phyloP scores from a whole-genome alignment of 2,329 filamentous ascomycete genomes.

The Pyrenochaeta sp. region DNA sequence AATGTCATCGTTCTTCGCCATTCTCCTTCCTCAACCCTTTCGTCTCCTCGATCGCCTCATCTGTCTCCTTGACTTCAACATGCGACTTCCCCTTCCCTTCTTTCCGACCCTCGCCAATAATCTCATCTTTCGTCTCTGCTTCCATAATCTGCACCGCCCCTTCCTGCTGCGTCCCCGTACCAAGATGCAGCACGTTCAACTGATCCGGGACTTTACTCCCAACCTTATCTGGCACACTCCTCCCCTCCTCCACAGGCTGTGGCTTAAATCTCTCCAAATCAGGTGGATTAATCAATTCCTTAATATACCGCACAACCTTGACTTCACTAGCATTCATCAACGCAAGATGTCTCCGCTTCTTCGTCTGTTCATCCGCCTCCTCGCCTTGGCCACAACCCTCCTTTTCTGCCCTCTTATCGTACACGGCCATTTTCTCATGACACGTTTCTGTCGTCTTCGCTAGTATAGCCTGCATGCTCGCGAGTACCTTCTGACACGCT shows the following conservation, averaged over 20 bases:
- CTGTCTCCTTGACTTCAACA: neutral
- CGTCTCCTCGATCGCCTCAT: neutral
- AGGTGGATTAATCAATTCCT: constrained; percentile 74
- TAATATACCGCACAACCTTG: constrained; percentile 78
- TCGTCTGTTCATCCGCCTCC: constrained; percentile 55
- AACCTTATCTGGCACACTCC: constrained; percentile 15
- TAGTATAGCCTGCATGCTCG: constrained; percentile 90
- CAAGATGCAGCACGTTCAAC: constrained; percentile 34
- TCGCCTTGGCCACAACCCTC: constrained; percentile 55
- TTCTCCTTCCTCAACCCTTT: neutral
- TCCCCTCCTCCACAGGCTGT: constrained; percentile 41
- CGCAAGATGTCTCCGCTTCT: constrained; percentile 71
- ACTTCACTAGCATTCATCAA: constrained; percentile 89
- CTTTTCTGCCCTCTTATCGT: constrained; percentile 57
- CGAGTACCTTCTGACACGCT: constrained; percentile 85
- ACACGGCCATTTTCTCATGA: constrained; percentile 66
- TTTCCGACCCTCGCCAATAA: neutral
- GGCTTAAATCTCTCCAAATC: constrained; percentile 68
- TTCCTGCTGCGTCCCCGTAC: constrained; percentile 21
- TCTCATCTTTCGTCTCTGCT: neutral
- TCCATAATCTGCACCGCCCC: constrained; percentile 25
- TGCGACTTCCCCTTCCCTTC: neutral
- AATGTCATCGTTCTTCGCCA: neutral
- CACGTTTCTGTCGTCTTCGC: constrained; percentile 72
- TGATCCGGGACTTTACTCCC: constrained; percentile 27